Conservation (phyloP, 306 rosid genomes). For the Pterocarpus santalinus region DNA sequence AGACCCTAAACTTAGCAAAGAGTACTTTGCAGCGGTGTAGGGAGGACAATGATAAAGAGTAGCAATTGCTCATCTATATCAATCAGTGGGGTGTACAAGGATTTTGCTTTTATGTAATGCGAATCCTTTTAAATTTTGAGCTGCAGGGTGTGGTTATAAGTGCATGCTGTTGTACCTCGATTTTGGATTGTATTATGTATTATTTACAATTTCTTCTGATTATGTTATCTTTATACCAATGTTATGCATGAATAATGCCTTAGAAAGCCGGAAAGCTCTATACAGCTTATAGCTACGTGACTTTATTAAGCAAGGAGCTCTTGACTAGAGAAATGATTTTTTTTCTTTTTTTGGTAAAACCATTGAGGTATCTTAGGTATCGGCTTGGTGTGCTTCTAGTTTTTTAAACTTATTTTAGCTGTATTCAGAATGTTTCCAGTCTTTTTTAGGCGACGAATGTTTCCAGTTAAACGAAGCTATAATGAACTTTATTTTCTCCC, state of each 20-base stretch:
- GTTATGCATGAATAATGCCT: constrained; percentile 23
- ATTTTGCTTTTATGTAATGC: constrained; percentile 54
- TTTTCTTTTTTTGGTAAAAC: too few relatives aligned
- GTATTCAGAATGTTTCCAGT: too few relatives aligned
- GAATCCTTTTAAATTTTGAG: constrained; percentile 35
- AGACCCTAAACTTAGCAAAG: constrained; percentile 97
- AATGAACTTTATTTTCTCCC: too few relatives aligned
- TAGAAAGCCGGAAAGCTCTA: not conserved
- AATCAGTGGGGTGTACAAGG: constrained; percentile 52
- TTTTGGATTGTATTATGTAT: constrained; percentile 46
- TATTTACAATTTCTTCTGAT: not conserved
- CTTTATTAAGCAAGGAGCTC: not conserved
- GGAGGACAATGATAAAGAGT: constrained; percentile 28
- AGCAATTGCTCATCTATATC: constrained; percentile 48
- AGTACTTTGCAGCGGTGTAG: constrained; percentile 87
- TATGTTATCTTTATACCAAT: constrained; percentile 29
- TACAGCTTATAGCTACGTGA: not conserved
- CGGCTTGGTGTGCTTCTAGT: too few relatives aligned
- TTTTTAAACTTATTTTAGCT: too few relatives aligned
- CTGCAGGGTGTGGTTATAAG: constrained; percentile 11
- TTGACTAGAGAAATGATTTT: not conserved
- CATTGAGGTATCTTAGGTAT: too few relatives aligned
- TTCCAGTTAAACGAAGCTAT: too few relatives aligned
- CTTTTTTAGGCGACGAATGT: too few relatives aligned
- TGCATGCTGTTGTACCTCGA: constrained; percentile 30